A percentile compares a stretch with the other conserved stretches of the same genome.
phyloP scores from a whole-genome alignment of 1,139 yeast genomes.

The Blastobotrys apis region DNA sequence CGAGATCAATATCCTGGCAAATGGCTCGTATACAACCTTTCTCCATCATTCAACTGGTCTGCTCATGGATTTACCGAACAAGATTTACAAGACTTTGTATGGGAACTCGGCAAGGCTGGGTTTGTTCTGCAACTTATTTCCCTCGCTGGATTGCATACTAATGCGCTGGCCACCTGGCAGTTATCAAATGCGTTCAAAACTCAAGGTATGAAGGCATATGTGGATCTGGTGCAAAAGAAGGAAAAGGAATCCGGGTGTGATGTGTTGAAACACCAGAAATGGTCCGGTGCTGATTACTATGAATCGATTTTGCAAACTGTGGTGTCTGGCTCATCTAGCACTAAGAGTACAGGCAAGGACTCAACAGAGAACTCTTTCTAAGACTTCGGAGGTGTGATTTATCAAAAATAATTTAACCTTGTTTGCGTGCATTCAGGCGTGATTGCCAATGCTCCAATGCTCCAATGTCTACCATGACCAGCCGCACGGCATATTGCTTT shows the following conservation, averaged over 20 bases:
- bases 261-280: conserved; percentile 53
- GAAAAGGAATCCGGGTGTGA: conserved; percentile 48
- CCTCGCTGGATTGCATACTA: conserved; percentile 51
- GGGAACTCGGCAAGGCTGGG: conserved; percentile 53
- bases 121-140: conserved; percentile 52
- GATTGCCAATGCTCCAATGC: too few relatives aligned
- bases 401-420: too few relatives aligned
- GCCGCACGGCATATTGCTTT: too few relatives aligned
- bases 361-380: conserved; percentile 42
- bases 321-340: conserved; percentile 45
- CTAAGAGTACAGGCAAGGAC: conserved; percentile 45
- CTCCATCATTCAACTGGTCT: conserved; percentile 58
- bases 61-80: conserved; percentile 49
- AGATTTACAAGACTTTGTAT: conserved; percentile 46
- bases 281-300: conserved; percentile 56
- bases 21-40: conserved; percentile 54
- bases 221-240: conserved; percentile 45
- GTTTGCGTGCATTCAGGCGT: too few relatives aligned
- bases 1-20: conserved; percentile 48
- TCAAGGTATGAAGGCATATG: conserved; percentile 56
- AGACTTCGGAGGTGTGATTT: too few relatives aligned
- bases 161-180: conserved; percentile 49
- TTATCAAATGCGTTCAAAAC: conserved; percentile 44
- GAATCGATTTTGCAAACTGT: conserved; percentile 46
- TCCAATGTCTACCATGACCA: too few relatives aligned